These are phyloP conservation scores for Syncephalastrum sp. DNA, from an alignment of 371 early-diverging fungal genomes.

Conservation along the genomic window DNA sequence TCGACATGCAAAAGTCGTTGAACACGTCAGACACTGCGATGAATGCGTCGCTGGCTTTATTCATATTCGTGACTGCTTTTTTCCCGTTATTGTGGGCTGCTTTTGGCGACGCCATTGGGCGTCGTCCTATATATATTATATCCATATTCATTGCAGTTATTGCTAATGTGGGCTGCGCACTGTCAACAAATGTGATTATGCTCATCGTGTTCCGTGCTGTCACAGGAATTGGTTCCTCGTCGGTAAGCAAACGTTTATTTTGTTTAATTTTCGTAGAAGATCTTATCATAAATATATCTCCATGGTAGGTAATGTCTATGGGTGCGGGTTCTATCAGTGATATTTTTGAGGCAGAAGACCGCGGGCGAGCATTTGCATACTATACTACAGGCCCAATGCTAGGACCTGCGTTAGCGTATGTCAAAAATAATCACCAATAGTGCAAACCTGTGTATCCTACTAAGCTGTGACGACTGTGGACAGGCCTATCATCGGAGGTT, in stretches of 20 bases:
- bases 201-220: constrained; percentile 28
- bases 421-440: not conserved
- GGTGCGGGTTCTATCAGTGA: constrained; percentile 44
- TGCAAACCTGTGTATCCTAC: constrained; percentile 19
- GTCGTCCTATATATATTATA: constrained; percentile 25
- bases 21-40: constrained; percentile 23
- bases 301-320: constrained; percentile 37
- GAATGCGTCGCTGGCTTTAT: constrained; percentile 30
- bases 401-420: constrained; percentile 20
- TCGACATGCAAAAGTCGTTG: constrained; percentile 21
- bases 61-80: constrained; percentile 24
- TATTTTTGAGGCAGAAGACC: constrained; percentile 40
- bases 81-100: constrained; percentile 31
- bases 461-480: constrained; percentile 5
- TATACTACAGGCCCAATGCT: constrained; percentile 42
- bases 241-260: constrained; percentile 8
- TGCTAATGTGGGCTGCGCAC: constrained; percentile 27
- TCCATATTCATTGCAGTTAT: constrained; percentile 25
- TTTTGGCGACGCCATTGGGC: constrained; percentile 16
- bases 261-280: not conserved
- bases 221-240: constrained; percentile 26
- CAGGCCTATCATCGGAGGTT: constrained; percentile 50
- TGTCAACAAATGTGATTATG: constrained; percentile 26
- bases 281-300: not conserved
- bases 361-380: constrained; percentile 43